Conservation (phyloP, 2,329 filamentous ascomycete genomes). For the Penicillium thymicola region DNA sequence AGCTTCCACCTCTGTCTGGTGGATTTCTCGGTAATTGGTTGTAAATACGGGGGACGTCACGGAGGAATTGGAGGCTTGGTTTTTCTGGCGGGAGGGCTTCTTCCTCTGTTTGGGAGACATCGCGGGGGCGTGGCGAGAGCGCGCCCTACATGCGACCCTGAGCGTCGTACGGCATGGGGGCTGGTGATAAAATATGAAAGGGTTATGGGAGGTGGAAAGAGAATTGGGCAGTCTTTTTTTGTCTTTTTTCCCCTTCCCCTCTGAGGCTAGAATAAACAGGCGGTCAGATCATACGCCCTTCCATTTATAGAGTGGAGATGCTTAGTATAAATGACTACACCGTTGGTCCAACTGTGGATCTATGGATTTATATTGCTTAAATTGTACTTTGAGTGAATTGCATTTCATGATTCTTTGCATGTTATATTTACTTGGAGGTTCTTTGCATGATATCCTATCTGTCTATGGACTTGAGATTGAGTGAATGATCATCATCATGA, state of each 20-base stretch:
- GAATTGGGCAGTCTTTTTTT: conserved; percentile 6
- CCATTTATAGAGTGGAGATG: conserved; percentile 14
- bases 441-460: not conserved
- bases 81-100: conserved; percentile 36
- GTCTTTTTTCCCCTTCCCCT: conserved; percentile 4
- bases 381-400: not conserved
- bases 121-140: conserved; percentile 36
- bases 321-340: conserved; percentile 8
- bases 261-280: conserved; percentile 17
- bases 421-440: not conserved
- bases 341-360: not conserved
- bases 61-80: conserved; percentile 30
- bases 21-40: conserved; percentile 74
- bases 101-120: conserved; percentile 48
- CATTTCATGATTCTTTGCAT: not conserved
- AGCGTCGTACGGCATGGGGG: conserved; percentile 16
- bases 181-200: not conserved
- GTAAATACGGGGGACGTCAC: conserved; percentile 34
- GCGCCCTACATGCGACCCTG: conserved; percentile 25
- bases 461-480: not conserved
- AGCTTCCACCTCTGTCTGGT: conserved; percentile 82
- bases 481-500: not conserved
- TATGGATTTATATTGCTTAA: not conserved
- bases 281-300: conserved; percentile 21
- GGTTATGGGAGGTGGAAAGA: conserved; percentile 1